phyloP scores from a whole-genome alignment of 352 stramenopile genomes.

The Phytophthora pseudosyringae region DNA sequence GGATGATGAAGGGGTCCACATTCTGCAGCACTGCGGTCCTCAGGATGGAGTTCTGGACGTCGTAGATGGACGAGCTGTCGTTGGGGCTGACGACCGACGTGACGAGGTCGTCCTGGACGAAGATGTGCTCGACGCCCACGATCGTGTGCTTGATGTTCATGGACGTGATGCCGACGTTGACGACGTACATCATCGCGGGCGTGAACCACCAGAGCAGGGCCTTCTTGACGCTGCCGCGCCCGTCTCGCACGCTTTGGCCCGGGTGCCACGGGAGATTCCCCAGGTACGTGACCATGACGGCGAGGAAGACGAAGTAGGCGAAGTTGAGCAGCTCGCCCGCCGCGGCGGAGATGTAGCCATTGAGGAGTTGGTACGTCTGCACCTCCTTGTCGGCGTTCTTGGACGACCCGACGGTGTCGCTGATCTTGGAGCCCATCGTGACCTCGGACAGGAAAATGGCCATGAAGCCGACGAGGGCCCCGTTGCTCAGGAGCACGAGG shows the following conservation, averaged over 20 bases:
- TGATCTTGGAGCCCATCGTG: constrained; percentile 36
- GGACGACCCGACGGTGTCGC: constrained; percentile 41
- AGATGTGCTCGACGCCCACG: constrained; percentile 38
- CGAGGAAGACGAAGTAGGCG: constrained; percentile 45
- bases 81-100: neutral
- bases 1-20: constrained; percentile 40
- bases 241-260: constrained; percentile 25
- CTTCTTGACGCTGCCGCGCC: constrained; percentile 35
- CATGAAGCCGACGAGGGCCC: constrained; percentile 37
- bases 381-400: constrained; percentile 39
- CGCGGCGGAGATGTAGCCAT: constrained; percentile 41
- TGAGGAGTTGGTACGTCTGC: constrained; percentile 43
- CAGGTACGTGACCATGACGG: constrained; percentile 47
- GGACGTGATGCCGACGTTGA: constrained; percentile 47
- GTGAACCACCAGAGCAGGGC: constrained; percentile 38
- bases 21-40: constrained; percentile 30
- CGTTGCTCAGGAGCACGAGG: constrained; percentile 30
- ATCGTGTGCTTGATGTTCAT: constrained; percentile 48
- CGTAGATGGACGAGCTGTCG: constrained; percentile 1
- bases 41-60: constrained; percentile 54
- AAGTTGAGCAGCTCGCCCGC: constrained; percentile 36
- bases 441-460: constrained; percentile 36
- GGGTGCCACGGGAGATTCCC: constrained; percentile 44
- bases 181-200: constrained; percentile 43
- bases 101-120: constrained; percentile 40